phyloP scores from a whole-genome alignment of 148 eudicot genomes.

The Oxyria digyna region DNA sequence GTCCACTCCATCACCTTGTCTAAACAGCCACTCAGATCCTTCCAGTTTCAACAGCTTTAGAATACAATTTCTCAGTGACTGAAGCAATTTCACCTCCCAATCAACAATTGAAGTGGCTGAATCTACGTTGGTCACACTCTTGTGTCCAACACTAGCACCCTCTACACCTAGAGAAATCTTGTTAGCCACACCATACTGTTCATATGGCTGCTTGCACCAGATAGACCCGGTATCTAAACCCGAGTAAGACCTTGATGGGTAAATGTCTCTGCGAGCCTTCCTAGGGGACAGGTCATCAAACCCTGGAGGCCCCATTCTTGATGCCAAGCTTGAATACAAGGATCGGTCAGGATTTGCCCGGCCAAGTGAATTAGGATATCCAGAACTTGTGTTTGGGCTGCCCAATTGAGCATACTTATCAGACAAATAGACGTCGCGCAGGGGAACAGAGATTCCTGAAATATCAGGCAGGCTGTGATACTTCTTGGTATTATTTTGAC shows the following conservation, averaged over 20 bases:
- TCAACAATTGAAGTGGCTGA: slow-evolving; percentile 29
- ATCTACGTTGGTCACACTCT: slow-evolving; percentile 28
- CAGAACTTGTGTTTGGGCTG: slow-evolving; percentile 21
- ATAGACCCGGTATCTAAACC: slow-evolving; percentile 45
- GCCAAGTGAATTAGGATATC: slow-evolving; percentile 29
- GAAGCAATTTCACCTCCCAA: slow-evolving; percentile 60
- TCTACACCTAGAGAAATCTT: slow-evolving; percentile 19
- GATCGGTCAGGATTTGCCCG: slow-evolving; percentile 26
- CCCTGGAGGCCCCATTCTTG: slow-evolving; percentile 39
- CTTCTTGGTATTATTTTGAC: slow-evolving; percentile 40
- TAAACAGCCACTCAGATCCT: slow-evolving; percentile 91
- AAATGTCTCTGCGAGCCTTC: slow-evolving; percentile 34
- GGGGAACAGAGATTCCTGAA: slow-evolving; percentile 52
- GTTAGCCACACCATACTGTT: slow-evolving; percentile 67
- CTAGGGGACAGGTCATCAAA: slow-evolving; percentile 52
- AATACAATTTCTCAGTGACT: slow-evolving; percentile 66
- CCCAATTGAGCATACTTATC: slow-evolving; percentile 33
- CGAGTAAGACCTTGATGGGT: slow-evolving; percentile 29
- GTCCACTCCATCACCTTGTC: slow-evolving; percentile 75
- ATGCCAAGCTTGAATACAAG: slow-evolving; percentile 25
- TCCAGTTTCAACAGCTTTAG: slow-evolving; percentile 77
- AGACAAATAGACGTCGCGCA: slow-evolving; percentile 23
- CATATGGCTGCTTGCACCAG: slow-evolving; percentile 65
- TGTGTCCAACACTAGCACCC: slow-evolving; percentile 14
- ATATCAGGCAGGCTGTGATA: slow-evolving; percentile 85